Conservation (phyloP, 2,329 filamentous ascomycete species). For the Microcyclospora tardicrescens region DNA sequence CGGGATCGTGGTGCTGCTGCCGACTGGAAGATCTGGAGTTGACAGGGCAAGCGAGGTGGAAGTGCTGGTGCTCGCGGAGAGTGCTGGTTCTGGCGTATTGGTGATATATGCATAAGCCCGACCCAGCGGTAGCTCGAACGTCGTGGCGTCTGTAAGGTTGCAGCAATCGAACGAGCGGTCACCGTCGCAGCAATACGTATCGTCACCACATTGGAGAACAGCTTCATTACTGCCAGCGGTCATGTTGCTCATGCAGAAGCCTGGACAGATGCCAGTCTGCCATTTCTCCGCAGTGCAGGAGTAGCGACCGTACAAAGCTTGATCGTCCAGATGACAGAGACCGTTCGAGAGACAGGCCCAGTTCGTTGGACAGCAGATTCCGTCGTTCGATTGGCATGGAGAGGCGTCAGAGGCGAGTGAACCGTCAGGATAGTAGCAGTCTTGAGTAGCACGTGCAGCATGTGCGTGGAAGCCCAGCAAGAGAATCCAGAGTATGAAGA, state of each 20-base stretch:
- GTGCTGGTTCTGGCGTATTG: slow-evolving; percentile 4
- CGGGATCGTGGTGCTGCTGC: background rate
- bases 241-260: slow-evolving; percentile 18
- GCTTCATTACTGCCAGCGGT: slow-evolving; percentile 19
- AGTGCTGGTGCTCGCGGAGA: background rate
- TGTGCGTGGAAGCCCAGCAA: slow-evolving; percentile 1
- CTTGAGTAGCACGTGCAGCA: slow-evolving; percentile 10
- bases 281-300: slow-evolving; percentile 24
- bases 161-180: slow-evolving; percentile 11
- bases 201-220: slow-evolving; percentile 16
- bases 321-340: slow-evolving; percentile 17
- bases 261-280: slow-evolving; percentile 15
- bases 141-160: slow-evolving; percentile 6
- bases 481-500: no score
- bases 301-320: slow-evolving; percentile 19
- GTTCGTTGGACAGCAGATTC: slow-evolving; percentile 22
- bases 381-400: slow-evolving; percentile 15
- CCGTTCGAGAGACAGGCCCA: slow-evolving; percentile 24
- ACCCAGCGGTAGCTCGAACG: slow-evolving; percentile 9
- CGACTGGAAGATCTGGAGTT: background rate
- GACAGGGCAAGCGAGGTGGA: background rate
- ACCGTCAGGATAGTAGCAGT: slow-evolving; percentile 27
- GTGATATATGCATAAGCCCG: slow-evolving; percentile 9
- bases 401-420: slow-evolving; percentile 11
- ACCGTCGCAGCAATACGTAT: slow-evolving; percentile 21